Conservation (phyloP, 139 green algal genomes). For the Volvox reticuliferus region DNA sequence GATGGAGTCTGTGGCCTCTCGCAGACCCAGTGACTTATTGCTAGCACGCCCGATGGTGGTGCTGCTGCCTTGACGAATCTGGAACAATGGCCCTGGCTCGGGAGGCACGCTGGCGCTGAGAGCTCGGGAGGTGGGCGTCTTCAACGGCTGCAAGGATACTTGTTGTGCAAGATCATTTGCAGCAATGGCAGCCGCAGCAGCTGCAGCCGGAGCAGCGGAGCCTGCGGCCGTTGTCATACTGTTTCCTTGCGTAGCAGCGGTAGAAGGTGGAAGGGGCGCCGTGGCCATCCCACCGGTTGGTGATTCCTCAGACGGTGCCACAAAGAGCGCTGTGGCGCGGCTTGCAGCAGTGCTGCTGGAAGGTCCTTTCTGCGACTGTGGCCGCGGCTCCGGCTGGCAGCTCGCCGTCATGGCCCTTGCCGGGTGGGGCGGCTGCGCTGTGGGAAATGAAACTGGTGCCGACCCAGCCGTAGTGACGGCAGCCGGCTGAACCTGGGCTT, state of each 20-base stretch:
- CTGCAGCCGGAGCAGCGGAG: not conserved
- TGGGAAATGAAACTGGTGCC: not conserved
- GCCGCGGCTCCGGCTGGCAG: slow-evolving; percentile 15
- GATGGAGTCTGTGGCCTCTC: not conserved
- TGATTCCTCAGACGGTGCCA: not conserved
- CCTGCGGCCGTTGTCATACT: not conserved
- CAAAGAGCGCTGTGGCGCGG: not conserved
- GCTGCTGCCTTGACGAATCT: not conserved
- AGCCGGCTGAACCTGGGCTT: not conserved
- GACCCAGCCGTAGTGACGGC: not conserved
- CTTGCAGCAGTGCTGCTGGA: not conserved
- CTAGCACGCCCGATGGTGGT: slow-evolving; percentile 6
- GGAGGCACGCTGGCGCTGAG: slow-evolving; percentile 15
- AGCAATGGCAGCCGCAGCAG: not conserved
- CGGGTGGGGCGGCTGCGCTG: not conserved
- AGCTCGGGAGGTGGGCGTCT: not conserved
- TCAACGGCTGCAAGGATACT: not conserved
- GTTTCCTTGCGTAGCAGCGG: not conserved
- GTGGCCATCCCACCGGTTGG: not conserved
- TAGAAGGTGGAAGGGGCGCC: no score
- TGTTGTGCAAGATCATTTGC: not conserved
- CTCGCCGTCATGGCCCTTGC: not conserved
- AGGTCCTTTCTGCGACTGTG: not conserved
- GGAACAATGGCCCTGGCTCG: slow-evolving; percentile 24
- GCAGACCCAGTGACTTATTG: not conserved